Percentiles rank a stretch among this genome's conserved stretches.
These are phyloP conservation scores for Magnusiomyces paraingens DNA, from an alignment of 1,139 yeast genomes.

Conservation along the genomic window DNA sequence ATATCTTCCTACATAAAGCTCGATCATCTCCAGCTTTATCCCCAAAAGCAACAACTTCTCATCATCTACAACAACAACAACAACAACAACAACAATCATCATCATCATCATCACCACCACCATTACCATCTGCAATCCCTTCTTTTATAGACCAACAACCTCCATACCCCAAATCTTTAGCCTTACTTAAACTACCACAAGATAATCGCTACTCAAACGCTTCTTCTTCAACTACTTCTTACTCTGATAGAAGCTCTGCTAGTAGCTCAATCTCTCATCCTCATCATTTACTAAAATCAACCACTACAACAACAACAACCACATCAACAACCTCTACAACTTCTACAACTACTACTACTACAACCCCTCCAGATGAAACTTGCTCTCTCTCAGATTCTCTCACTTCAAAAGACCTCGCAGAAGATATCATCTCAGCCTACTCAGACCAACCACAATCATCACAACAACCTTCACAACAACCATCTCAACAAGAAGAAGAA, in stretches of 20 bases:
- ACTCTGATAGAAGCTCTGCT: constrained; percentile 9
- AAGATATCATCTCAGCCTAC: constrained; percentile 2
- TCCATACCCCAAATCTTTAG: not conserved
- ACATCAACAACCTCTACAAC: not conserved
- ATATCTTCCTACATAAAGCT: constrained; percentile 10
- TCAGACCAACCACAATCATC: not conserved
- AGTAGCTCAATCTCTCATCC: constrained; percentile 8
- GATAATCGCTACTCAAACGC: constrained; percentile 14
- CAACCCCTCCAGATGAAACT: not conserved
- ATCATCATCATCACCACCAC: not conserved
- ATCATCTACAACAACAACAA: too few relatives aligned
- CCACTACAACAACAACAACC: not conserved
- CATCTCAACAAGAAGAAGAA: not conserved
- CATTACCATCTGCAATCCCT: not conserved
- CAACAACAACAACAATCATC: too few relatives aligned
- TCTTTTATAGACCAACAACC: not conserved
- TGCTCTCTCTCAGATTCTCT: not conserved
- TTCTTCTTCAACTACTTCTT: constrained; percentile 9
- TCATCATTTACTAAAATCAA: not conserved
- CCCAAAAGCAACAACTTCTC: not conserved
- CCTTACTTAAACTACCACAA: not conserved
- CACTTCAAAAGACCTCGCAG: not conserved
- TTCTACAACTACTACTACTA: not conserved
- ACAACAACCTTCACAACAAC: not conserved
- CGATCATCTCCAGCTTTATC: constrained; percentile 1